Percentiles rank a stretch among this genome's conserved stretches.
These are phyloP conservation scores for Cylindrotheca closterium DNA, from an alignment of 108 stramenopile species.

Conservation along the genomic window DNA sequence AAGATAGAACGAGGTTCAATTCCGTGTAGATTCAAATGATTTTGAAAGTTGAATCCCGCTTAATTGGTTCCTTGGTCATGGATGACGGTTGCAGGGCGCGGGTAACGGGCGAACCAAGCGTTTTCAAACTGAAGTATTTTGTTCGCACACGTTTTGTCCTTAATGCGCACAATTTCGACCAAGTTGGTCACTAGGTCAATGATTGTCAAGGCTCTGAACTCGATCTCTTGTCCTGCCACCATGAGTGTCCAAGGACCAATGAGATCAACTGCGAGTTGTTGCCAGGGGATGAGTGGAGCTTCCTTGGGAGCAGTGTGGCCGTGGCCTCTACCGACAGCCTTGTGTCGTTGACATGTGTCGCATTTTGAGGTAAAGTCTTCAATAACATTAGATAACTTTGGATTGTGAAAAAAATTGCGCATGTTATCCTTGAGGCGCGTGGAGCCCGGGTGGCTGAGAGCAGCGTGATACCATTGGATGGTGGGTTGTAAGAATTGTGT, in stretches of 20 bases:
- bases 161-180: conserved; percentile 33
- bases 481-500: conserved; percentile 2
- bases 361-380: conserved; percentile 3
- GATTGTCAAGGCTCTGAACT: conserved; percentile 42
- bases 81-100: conserved; percentile 23
- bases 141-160: conserved; percentile 30
- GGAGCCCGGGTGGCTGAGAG: conserved; percentile 30
- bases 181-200: conserved; percentile 54
- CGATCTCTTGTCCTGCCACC: no score
- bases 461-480: conserved; percentile 33
- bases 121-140: conserved; percentile 26
- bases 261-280: conserved; percentile 33
- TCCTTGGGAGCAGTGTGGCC: conserved; percentile 22
- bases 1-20: conserved; percentile 30
- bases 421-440: conserved; percentile 18
- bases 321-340: conserved; percentile 19
- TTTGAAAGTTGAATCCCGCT: conserved; percentile 31
- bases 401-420: not conserved
- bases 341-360: conserved; percentile 21
- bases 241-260: conserved; percentile 44
- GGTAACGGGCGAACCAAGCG: conserved; percentile 48
- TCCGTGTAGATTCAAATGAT: not conserved
- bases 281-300: conserved; percentile 16
- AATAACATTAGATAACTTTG: not conserved
- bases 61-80: conserved; percentile 52